Evolutionary conservation across 768 basidiomycete genomes (phyloP).

Genomic region (Suillus ampliporus): DNA sequence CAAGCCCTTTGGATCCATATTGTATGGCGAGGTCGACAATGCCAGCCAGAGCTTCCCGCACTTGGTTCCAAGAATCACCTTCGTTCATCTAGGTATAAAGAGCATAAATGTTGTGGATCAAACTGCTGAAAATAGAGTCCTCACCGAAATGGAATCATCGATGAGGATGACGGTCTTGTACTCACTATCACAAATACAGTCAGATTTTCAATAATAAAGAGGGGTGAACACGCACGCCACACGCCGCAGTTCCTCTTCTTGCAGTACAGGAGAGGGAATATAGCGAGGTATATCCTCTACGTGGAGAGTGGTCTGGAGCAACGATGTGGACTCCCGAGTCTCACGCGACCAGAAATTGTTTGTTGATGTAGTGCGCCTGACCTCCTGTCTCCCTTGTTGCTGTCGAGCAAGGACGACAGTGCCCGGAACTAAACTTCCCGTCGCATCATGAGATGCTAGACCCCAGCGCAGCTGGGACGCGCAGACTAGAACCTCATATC

Average conservation of each 20-base stretch:
- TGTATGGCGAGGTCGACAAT: conserved; percentile 43
- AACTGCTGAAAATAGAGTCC: not conserved
- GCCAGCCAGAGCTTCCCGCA: conserved; percentile 48
- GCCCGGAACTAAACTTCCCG: conserved; percentile 27
- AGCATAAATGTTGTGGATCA: not conserved
- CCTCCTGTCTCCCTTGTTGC: conserved; percentile 10
- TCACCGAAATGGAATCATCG: conserved; percentile 47
- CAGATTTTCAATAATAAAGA: conserved; percentile 5
- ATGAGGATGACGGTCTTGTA: conserved; percentile 49
- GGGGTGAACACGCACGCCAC: conserved; percentile 31
- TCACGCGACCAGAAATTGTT: conserved; percentile 11
- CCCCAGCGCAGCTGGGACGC: conserved; percentile 41
- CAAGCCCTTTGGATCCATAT: conserved; percentile 45
- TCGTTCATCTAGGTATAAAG: conserved; percentile 42
- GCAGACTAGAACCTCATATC: conserved; percentile 43
- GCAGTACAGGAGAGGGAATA: conserved; percentile 21
- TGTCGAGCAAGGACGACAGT: conserved; percentile 36
- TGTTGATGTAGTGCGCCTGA: not conserved
- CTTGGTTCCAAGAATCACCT: conserved; percentile 43
- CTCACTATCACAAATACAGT: conserved; percentile 27
- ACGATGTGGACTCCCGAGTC: conserved; percentile 14
- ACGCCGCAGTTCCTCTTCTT: conserved; percentile 25
- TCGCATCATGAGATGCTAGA: conserved; percentile 21
- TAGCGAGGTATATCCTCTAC: conserved; percentile 34
- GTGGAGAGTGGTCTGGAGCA: conserved; percentile 32